Percentiles rank a stretch among this genome's conserved stretches.
Conservation (phyloP, 176 grass and related monocot species). For the Poa pratensis region DNA sequence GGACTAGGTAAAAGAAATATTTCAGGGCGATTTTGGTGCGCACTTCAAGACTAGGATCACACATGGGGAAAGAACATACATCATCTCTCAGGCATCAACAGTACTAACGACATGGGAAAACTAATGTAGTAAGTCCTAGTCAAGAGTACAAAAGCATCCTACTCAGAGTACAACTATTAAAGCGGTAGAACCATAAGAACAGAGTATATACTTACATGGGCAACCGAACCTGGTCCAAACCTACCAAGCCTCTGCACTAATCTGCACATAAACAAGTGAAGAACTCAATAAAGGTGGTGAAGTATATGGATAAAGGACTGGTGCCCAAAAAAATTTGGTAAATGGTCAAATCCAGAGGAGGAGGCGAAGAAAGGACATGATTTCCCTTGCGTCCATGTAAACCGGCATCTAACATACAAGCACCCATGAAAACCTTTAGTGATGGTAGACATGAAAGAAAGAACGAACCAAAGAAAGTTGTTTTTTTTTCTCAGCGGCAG, state of each 20-base stretch:
- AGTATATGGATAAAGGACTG: too few relatives aligned
- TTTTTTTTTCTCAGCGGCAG: neutral
- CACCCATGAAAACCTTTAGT: too few relatives aligned
- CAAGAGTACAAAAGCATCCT: neutral
- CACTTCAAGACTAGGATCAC: neutral
- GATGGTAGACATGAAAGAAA: neutral
- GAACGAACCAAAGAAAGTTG: neutral
- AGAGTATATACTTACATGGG: neutral
- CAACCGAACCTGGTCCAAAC: neutral
- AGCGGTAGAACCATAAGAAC: neutral
- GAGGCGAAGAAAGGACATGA: neutral
- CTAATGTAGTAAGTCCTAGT: too few relatives aligned
- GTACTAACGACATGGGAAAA: neutral
- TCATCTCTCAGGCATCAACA: neutral
- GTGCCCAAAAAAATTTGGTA: neutral
- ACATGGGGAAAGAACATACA: neutral
- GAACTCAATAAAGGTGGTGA: neutral
- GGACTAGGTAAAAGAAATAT: neutral
- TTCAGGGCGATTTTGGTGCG: neutral
- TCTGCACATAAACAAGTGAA: slow-evolving; percentile 1
- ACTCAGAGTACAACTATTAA: neutral
- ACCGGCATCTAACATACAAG: too few relatives aligned
- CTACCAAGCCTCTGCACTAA: neutral
- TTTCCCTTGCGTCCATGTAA: too few relatives aligned
- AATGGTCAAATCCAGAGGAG: too few relatives aligned